Conservation (phyloP, 257 asterid species). For the Leonotis leonurus region DNA sequence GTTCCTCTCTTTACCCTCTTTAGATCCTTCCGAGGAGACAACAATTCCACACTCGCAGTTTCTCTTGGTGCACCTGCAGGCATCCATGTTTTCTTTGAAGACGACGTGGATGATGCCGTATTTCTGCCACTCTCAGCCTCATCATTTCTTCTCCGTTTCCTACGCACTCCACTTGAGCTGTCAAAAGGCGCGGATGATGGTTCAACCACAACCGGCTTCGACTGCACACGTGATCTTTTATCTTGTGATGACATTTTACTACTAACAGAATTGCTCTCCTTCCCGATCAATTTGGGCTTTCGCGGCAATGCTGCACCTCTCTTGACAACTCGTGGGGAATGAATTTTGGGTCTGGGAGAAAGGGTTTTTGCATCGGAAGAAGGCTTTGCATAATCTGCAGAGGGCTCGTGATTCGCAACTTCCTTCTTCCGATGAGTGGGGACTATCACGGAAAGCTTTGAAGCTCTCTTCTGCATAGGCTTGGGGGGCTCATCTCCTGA, state of each 20-base stretch:
- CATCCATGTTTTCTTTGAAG: slow-evolving; percentile 10
- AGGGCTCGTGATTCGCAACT: neutral
- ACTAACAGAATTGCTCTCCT: slow-evolving; percentile 17
- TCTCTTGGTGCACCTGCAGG: slow-evolving; percentile 15
- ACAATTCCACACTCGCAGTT: slow-evolving; percentile 3
- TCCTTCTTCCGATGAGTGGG: slow-evolving; percentile 29
- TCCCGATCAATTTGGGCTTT: neutral
- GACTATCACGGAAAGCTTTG: slow-evolving; percentile 14
- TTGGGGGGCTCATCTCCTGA: slow-evolving; percentile 28
- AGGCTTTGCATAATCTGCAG: neutral
- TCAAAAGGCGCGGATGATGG: slow-evolving; percentile 15
- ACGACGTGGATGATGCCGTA: too few species aligned
- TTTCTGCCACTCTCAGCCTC: slow-evolving; percentile 12
- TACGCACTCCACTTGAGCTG: neutral
- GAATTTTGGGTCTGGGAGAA: slow-evolving; percentile 9
- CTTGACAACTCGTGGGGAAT: slow-evolving; percentile 24
- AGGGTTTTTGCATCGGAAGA: slow-evolving; percentile 10
- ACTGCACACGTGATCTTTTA: slow-evolving; percentile 1
- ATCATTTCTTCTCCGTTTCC: slow-evolving; percentile 3
- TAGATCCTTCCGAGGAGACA: slow-evolving; percentile 14
- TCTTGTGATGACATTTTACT: slow-evolving; percentile 1
- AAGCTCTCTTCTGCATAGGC: slow-evolving; percentile 23
- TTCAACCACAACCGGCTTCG: slow-evolving; percentile 23
- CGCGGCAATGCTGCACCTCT: slow-evolving; percentile 23
- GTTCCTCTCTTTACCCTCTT: slow-evolving; percentile 2